These are phyloP conservation scores for Diospyros lotus DNA, from an alignment of 148 eudicot species.

Conservation along the genomic window DNA sequence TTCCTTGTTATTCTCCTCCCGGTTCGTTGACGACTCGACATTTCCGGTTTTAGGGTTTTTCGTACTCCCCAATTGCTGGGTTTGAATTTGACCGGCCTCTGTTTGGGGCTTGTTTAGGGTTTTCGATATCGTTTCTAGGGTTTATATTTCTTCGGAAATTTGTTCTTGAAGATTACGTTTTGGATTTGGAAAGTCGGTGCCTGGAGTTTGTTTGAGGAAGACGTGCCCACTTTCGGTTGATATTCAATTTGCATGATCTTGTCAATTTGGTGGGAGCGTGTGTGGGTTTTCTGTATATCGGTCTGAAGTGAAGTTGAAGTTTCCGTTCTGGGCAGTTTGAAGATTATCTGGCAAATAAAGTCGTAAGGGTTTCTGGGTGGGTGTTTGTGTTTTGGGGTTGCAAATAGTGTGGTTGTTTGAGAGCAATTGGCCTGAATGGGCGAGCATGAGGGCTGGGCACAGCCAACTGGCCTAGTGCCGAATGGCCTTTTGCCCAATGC, in stretches of 20 bases:
- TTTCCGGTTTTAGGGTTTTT: too few relatives aligned
- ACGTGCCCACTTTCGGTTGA: background rate
- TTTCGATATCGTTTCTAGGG: background rate
- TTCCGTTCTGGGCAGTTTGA: background rate
- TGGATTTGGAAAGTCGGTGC: background rate
- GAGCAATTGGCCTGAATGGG: slow-evolving; percentile 27
- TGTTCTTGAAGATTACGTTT: background rate
- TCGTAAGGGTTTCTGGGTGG: background rate
- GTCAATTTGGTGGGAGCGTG: background rate
- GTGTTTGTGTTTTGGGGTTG: slow-evolving; percentile 9
- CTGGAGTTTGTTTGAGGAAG: background rate
- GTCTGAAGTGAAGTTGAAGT: background rate
- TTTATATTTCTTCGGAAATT: background rate
- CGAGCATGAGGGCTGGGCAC: slow-evolving; percentile 32
- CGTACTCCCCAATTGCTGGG: too few relatives aligned
- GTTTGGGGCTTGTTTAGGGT: too few relatives aligned
- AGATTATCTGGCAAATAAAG: too few relatives aligned
- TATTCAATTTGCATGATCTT: background rate
- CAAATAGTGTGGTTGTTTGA: background rate
- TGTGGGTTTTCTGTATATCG: too few relatives aligned
- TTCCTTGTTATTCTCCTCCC: too few relatives aligned
- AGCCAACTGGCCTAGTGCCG: slow-evolving; percentile 39
- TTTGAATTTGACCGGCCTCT: too few relatives aligned
- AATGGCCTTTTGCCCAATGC: slow-evolving; percentile 65
- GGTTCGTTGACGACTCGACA: too few relatives aligned